Conservation (phyloP, 2,329 filamentous ascomycete species). For the Leptographium wingfieldii region DNA sequence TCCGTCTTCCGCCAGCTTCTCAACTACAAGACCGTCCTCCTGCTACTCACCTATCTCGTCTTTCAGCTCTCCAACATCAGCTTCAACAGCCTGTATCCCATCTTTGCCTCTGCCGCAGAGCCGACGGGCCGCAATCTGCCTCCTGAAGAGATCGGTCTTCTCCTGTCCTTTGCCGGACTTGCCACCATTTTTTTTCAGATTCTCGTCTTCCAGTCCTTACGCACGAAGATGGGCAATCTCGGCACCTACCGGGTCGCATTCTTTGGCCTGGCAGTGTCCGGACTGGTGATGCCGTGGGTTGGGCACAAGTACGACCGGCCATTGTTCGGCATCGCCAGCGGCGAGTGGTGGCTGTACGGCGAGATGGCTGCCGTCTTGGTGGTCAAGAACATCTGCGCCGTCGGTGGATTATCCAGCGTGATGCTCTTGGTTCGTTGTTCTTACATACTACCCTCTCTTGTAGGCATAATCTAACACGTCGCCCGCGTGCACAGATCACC, state of each 20-base stretch:
- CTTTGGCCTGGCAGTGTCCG: slow-evolving; percentile 67
- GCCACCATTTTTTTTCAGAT: slow-evolving; percentile 87
- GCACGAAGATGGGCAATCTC: slow-evolving; percentile 71
- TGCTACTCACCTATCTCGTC: slow-evolving; percentile 77
- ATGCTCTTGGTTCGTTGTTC: slow-evolving; percentile 56
- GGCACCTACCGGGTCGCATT: slow-evolving; percentile 70
- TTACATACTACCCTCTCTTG: neutral
- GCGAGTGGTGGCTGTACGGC: slow-evolving; percentile 59
- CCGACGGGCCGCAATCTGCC: slow-evolving; percentile 67
- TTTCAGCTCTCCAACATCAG: slow-evolving; percentile 92
- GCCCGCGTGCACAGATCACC: slow-evolving; percentile 51
- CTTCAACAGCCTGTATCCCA: slow-evolving; percentile 89
- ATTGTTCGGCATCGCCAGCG: slow-evolving; percentile 44
- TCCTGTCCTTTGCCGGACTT: slow-evolving; percentile 69
- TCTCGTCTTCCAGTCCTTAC: slow-evolving; percentile 67
- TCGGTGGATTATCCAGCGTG: slow-evolving; percentile 81
- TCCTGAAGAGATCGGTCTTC: slow-evolving; percentile 72
- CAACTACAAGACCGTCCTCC: slow-evolving; percentile 67
- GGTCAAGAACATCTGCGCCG: slow-evolving; percentile 79
- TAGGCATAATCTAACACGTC: neutral
- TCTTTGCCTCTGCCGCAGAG: slow-evolving; percentile 65
- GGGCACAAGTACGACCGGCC: slow-evolving; percentile 56
- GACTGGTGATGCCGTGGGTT: slow-evolving; percentile 80
- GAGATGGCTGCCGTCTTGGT: slow-evolving; percentile 74
- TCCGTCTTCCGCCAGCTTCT: slow-evolving; percentile 44